phyloP scores from a whole-genome alignment of 306 rosid species.

The Rosa chinensis region DNA sequence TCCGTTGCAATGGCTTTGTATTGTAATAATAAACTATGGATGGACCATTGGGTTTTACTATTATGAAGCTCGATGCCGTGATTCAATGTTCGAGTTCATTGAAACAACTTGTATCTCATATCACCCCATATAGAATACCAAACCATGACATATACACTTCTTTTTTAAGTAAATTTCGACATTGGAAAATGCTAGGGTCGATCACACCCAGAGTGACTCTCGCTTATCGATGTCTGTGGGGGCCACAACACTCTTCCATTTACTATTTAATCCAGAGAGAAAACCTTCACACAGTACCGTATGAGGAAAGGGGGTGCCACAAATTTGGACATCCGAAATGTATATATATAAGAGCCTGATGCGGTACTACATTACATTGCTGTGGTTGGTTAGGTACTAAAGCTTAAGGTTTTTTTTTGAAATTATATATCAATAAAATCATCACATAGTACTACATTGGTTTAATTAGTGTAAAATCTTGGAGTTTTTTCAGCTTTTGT shows the following conservation, averaged over 20 bases:
- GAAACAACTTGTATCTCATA: constrained; percentile 41
- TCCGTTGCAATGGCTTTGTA: too few species aligned
- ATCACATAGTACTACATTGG: constrained; percentile 5
- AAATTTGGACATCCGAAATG: not conserved
- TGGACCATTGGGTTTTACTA: too few species aligned
- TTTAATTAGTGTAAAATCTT: not conserved
- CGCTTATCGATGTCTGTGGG: not conserved
- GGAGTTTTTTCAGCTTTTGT: not conserved
- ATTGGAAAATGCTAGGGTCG: not conserved
- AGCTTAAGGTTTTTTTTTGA: not conserved
- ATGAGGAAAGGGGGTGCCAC: not conserved
- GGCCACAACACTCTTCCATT: not conserved
- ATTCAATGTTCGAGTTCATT: constrained; percentile 46
- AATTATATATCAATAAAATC: not conserved
- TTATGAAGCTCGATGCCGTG: constrained; percentile 40
- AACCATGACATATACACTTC: not conserved
- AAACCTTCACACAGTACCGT: constrained; percentile 5
- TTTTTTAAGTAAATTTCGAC: not conserved
- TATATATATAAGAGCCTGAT: not conserved
- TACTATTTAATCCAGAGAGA: not conserved
- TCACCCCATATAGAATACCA: not conserved
- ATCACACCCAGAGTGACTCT: not conserved
- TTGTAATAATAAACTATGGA: too few species aligned
- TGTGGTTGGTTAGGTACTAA: not conserved
- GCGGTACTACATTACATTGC: not conserved